A percentile compares a stretch with the other conserved stretches of the same genome.
phyloP scores from a whole-genome alignment of 768 basidiomycete genomes.

The Lactarius deliciosus region DNA sequence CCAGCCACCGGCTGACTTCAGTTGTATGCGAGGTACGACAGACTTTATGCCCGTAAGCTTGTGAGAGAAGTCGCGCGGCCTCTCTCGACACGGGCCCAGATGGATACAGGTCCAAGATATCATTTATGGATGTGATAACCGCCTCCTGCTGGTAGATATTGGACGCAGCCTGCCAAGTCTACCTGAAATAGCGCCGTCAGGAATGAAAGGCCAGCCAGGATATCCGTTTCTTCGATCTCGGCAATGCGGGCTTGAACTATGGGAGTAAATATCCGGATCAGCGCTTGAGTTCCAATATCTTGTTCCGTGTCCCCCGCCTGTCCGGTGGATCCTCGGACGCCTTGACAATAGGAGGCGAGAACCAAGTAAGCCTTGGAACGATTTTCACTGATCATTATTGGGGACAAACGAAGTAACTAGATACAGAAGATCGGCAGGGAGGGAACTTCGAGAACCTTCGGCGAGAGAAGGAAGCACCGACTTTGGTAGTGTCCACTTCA shows the following conservation, averaged over 20 bases:
- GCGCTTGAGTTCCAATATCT: constrained; percentile 49
- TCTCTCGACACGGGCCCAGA: constrained; percentile 51
- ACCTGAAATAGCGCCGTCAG: constrained; percentile 82
- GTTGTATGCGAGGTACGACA: constrained; percentile 63
- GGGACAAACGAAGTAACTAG: constrained; percentile 26
- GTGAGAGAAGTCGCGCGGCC: constrained; percentile 71
- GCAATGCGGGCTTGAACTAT: constrained; percentile 49
- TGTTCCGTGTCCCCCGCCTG: constrained; percentile 38
- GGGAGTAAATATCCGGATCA: constrained; percentile 53
- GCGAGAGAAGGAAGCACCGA: neutral
- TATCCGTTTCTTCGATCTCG: constrained; percentile 53
- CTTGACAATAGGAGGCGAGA: constrained; percentile 68
- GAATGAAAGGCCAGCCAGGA: constrained; percentile 60
- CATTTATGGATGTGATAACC: constrained; percentile 61
- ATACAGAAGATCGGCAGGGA: constrained; percentile 28
- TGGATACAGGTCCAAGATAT: constrained; percentile 65
- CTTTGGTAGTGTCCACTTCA: constrained; percentile 7
- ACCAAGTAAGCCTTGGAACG: constrained; percentile 72
- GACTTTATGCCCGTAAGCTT: constrained; percentile 71
- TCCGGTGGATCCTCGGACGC: constrained; percentile 44
- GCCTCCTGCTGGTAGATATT: constrained; percentile 64
- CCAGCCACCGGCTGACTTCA: constrained; percentile 66
- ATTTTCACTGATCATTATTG: constrained; percentile 17
- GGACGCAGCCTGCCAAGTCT: constrained; percentile 66
- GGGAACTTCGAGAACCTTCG: constrained; percentile 18